These are phyloP conservation scores for Annulohypoxylon moriforme DNA, from an alignment of 495 filamentous ascomycete species.

Conservation along the genomic window DNA sequence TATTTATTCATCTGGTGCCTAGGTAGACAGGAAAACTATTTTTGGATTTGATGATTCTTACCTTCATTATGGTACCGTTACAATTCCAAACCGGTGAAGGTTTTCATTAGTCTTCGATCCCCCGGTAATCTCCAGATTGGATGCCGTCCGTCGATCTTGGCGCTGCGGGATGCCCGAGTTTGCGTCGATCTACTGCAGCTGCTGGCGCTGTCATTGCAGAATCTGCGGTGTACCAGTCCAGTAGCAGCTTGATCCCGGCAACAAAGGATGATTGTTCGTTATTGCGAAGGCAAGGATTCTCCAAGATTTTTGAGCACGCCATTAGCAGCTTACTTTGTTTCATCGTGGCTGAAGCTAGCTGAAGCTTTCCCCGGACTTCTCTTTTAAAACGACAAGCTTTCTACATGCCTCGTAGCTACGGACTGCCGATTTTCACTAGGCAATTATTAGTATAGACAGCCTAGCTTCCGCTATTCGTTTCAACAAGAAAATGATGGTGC, in stretches of 20 bases:
- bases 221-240: conserved; percentile 11
- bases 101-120: background rate
- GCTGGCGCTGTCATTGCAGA: conserved; percentile 16
- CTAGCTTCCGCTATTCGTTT: background rate
- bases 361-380: conserved; percentile 33
- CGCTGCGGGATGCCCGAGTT: conserved; percentile 21
- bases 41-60: background rate
- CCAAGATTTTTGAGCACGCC: conserved; percentile 34
- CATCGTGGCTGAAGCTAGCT: conserved; percentile 26
- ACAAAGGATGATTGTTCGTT: conserved; percentile 18
- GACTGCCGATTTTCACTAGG: conserved; percentile 3
- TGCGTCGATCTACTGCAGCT: conserved; percentile 27
- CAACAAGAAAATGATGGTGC: background rate
- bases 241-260: conserved; percentile 13
- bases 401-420: conserved; percentile 17
- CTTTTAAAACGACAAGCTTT: conserved; percentile 19
- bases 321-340: conserved; percentile 33
- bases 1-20: background rate
- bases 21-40: background rate
- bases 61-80: conserved; percentile 8
- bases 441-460: conserved; percentile 10
- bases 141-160: conserved; percentile 12
- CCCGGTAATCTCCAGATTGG: conserved; percentile 2
- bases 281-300: conserved; percentile 20
- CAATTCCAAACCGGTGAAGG: conserved; percentile 7